A percentile compares a stretch with the other conserved stretches of the same genome.
These are phyloP conservation scores for Basidioascus undulatus DNA, from an alignment of 768 basidiomycete genomes.

Conservation along the genomic window DNA sequence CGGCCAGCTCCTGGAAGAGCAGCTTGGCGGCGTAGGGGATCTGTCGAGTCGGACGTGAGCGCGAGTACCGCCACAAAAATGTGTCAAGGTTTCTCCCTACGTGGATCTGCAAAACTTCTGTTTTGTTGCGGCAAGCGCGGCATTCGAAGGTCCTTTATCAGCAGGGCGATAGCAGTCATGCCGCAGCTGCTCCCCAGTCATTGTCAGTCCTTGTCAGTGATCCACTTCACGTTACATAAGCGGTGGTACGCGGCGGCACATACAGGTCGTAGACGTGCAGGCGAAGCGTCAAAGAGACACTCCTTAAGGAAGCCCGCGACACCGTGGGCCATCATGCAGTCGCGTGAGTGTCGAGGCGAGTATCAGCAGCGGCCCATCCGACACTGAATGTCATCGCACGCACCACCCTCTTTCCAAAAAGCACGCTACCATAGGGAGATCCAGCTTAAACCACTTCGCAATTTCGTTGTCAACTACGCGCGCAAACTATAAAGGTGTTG, in stretches of 20 bases:
- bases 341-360: conserved; percentile 25
- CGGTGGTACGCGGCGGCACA: conserved; percentile 17
- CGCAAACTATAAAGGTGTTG: too few relatives aligned
- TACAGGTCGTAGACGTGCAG: conserved; percentile 91
- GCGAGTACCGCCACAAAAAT: too few relatives aligned
- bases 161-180: conserved; percentile 85
- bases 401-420: conserved; percentile 97
- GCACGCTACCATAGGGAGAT: conserved; percentile 91
- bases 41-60: too few relatives aligned
- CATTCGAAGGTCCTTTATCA: conserved; percentile 99
- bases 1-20: conserved; percentile 51
- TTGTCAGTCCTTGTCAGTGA: too few relatives aligned
- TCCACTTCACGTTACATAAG: too few relatives aligned
- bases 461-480: too few relatives aligned
- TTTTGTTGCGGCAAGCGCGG: conserved; percentile 91
- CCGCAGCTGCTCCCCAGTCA: conserved; percentile 74
- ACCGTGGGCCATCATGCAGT: conserved; percentile 98
- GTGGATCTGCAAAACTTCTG: conserved; percentile 69
- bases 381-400: background rate
- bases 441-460: conserved; percentile 97
- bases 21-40: conserved; percentile 89
- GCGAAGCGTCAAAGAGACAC: conserved; percentile 66
- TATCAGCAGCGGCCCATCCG: background rate
- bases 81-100: too few relatives aligned
- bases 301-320: conserved; percentile 96